Conservation (phyloP, 225 moss, liverwort and hornwort species). For the Bryoerythrophyllum caledonicum region DNA sequence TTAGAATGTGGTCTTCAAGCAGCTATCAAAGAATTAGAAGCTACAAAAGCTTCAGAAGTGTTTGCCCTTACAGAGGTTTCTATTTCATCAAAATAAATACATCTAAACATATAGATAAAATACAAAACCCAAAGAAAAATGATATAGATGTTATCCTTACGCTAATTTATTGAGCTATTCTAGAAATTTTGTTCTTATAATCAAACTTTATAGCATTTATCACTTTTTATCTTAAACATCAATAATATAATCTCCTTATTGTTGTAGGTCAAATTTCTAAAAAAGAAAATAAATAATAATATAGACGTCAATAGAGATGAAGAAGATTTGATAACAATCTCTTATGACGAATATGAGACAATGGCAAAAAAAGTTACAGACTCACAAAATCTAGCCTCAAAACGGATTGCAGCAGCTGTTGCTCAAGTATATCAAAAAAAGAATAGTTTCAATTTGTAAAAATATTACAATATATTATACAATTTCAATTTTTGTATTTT, state of each 20-base stretch:
- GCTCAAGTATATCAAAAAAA: constrained; percentile 31
- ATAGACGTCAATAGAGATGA: constrained; percentile 11
- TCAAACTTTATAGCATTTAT: neutral
- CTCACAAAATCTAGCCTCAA: constrained; percentile 38
- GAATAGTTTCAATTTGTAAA: too few species aligned
- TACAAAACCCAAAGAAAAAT: too few species aligned
- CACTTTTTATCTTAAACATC: neutral
- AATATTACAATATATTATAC: too few species aligned
- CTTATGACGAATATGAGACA: constrained; percentile 44
- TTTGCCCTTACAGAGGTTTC: constrained; percentile 46
- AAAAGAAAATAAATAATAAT: neutral
- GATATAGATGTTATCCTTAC: too few species aligned
- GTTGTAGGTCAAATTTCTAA: constrained; percentile 26
- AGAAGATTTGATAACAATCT: constrained; percentile 30
- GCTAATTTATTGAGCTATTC: too few species aligned
- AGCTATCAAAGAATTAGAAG: constrained; percentile 35
- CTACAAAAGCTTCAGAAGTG: constrained; percentile 43
- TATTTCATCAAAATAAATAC: neutral
- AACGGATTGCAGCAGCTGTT: constrained; percentile 33
- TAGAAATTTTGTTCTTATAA: neutral
- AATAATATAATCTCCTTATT: neutral
- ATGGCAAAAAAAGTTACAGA: constrained; percentile 33
- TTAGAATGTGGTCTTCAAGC: constrained; percentile 35
- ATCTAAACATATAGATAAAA: too few species aligned
- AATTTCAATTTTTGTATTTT: too few species aligned